Base-by-base conservation (phyloP, 1,139 yeast species). In the Kurtzmaniella natalensis region DNA sequence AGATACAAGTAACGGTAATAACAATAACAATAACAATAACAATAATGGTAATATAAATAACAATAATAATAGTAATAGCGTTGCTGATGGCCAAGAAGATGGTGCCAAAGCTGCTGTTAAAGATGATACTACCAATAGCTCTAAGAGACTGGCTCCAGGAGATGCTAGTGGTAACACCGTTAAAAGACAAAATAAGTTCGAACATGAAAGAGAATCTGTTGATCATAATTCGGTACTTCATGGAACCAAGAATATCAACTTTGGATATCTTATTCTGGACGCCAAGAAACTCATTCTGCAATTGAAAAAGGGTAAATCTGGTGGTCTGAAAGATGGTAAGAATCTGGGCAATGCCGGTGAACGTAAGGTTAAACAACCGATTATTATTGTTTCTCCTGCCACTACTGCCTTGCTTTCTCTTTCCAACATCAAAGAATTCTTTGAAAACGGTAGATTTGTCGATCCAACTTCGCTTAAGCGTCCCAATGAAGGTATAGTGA, bases 361-460 rank as follows among this genome's bases (percentile, higher is more conserved):
- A 8, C 7, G 14, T 9, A 48, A 50, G 43, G 57, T 56, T 41
- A 83, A 81, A 44, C 95, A 83, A 49, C 98, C 98, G n/a, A 88
- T 92, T 45, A 86, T 92, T 39, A 64, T 92, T 33, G 75, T 92
- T 25, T 88, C 97, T 2, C 97, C 98, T 1, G 88, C 97, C 3
- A 92, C 98, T 1, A 87, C 97, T 2, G 82, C 98, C 0, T 65
- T 92, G 31, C 58, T 92, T 36, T 83, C 94, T 15, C 76, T 92
- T 68, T 60, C 78, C 30, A 92, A 92, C 55, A 80, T 88, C 41
- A 86, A 87, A 59, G 75, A 77, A 40, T 92, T 92, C 48, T 67
- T 92, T 42, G 92, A 87, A 54, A 71, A 78, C 11, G 94, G 96
- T 3, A 62, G 60, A 27, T 92, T 84, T 51, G 65, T 70, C 13